A percentile compares a stretch with the other conserved stretches of the same genome.
Evolutionary conservation across 2,329 filamentous ascomycete species (phyloP).

Genomic region (Lachnellula cervina): DNA sequence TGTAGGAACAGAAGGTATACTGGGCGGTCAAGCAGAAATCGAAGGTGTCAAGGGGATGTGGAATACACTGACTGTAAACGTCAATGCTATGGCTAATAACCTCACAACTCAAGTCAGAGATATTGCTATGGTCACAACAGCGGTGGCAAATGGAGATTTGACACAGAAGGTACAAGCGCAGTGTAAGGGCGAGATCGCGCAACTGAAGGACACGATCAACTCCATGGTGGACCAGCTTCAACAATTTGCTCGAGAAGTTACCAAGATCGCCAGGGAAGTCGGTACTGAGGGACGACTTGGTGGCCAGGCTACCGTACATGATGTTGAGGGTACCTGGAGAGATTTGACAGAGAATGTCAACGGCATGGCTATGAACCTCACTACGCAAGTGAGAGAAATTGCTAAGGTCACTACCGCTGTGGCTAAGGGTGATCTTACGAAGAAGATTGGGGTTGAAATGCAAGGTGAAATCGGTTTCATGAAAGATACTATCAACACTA

Average conservation of each 20-base stretch:
- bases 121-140: conserved; percentile 78
- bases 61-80: conserved; percentile 81
- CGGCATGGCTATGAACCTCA: conserved; percentile 97
- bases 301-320: conserved; percentile 91
- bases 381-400: conserved; percentile 95
- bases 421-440: conserved; percentile 86
- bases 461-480: conserved; percentile 91
- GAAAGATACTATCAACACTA: conserved; percentile 97
- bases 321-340: conserved; percentile 95
- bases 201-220: conserved; percentile 97
- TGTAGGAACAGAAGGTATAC: conserved; percentile 77
- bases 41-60: conserved; percentile 83
- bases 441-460: conserved; percentile 92
- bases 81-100: conserved; percentile 85
- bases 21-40: conserved; percentile 78
- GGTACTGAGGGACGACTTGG: conserved; percentile 92
- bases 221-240: conserved; percentile 98
- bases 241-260: conserved; percentile 95
- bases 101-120: conserved; percentile 87
- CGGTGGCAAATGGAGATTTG: conserved; percentile 77
- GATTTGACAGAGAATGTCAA: conserved; percentile 95
- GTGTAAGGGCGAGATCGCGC: conserved; percentile 85
- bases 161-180: conserved; percentile 95
- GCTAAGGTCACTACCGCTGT: conserved; percentile 95
- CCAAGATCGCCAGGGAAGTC: conserved; percentile 92